Conservation (phyloP, 2,329 filamentous ascomycete species). For the Cytospora chrysosperma region DNA sequence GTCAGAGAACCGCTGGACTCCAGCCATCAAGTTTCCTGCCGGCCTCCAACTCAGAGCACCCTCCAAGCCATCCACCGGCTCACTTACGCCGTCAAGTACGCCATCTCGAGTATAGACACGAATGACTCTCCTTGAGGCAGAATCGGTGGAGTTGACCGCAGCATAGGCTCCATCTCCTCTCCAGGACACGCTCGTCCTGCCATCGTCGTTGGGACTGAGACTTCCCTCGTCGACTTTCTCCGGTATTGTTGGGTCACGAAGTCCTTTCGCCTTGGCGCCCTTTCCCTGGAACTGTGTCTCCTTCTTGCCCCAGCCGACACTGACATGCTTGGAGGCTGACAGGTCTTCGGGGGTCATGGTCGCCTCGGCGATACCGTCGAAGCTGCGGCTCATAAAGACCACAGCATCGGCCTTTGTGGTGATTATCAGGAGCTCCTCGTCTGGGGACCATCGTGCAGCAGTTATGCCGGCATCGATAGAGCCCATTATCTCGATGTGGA, state of each 20-base stretch:
- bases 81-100: slow-evolving; percentile 86
- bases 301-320: slow-evolving; percentile 96
- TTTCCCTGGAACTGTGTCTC: slow-evolving; percentile 97
- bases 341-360: slow-evolving; percentile 73
- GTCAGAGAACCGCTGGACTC: slow-evolving; percentile 69
- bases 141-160: slow-evolving; percentile 78
- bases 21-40: slow-evolving; percentile 85
- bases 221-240: slow-evolving; percentile 85
- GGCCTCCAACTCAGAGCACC: slow-evolving; percentile 87
- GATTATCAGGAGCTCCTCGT: slow-evolving; percentile 86
- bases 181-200: slow-evolving; percentile 77
- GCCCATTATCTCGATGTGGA: slow-evolving; percentile 91
- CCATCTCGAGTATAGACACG: slow-evolving; percentile 91
- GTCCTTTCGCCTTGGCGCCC: slow-evolving; percentile 76
- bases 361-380: slow-evolving; percentile 79
- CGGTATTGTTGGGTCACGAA: slow-evolving; percentile 91
- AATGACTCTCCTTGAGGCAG: slow-evolving; percentile 70
- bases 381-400: slow-evolving; percentile 88
- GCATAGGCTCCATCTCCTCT: slow-evolving; percentile 90
- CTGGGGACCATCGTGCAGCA: slow-evolving; percentile 89
- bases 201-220: slow-evolving; percentile 72
- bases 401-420: slow-evolving; percentile 76
- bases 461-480: slow-evolving; percentile 90
- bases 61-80: slow-evolving; percentile 92
- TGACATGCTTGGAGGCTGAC: slow-evolving; percentile 87